These are phyloP conservation scores for Alternaria viburni DNA, from an alignment of 2,329 filamentous ascomycete species.

Conservation along the genomic window DNA sequence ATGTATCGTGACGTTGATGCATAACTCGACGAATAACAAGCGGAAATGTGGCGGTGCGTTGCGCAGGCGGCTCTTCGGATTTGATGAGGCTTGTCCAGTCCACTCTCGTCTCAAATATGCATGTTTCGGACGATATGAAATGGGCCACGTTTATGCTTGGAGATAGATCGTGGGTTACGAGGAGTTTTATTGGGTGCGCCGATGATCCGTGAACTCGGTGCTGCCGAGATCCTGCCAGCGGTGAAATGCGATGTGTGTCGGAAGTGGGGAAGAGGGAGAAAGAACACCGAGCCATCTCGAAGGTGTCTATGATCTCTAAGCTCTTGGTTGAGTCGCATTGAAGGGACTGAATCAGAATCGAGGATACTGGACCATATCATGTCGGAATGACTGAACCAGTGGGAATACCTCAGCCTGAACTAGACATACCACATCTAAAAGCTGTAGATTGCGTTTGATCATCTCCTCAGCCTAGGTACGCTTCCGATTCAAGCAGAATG, in stretches of 20 bases:
- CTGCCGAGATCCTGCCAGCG: background rate
- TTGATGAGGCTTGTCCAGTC: constrained; percentile 2
- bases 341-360: no score
- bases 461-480: no score
- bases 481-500: no score
- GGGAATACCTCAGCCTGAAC: no score
- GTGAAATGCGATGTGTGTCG: background rate
- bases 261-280: background rate
- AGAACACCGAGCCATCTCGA: background rate
- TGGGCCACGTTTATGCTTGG: constrained; percentile 9
- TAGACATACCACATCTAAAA: no score
- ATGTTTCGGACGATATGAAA: constrained; percentile 8
- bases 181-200: background rate
- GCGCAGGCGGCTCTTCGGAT: background rate
- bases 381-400: no score
- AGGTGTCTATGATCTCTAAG: no score
- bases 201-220: background rate
- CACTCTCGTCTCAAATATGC: constrained; percentile 2
- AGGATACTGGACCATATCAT: no score
- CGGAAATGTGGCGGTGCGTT: background rate
- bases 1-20: background rate
- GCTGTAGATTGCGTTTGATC: no score
- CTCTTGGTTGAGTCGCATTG: no score
- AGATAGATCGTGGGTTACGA: background rate
- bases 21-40: background rate